Evolutionary conservation across 805 yeast species (phyloP).

Genomic region (Kodamaea restingae): DNA sequence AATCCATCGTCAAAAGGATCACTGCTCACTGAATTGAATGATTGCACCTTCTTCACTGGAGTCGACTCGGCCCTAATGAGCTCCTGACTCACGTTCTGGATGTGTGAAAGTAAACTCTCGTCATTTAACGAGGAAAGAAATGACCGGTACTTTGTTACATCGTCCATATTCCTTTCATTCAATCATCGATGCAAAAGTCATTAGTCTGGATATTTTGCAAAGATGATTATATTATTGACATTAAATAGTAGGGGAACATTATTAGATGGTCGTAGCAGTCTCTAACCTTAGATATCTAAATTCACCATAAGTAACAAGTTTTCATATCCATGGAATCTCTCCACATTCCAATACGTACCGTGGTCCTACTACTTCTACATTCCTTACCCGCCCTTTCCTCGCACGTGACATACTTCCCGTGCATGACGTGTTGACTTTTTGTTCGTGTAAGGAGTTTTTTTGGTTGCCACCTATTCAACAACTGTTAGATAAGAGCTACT

Average conservation of each 20-base stretch:
- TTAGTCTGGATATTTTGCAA: too few relatives aligned
- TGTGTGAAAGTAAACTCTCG: slow-evolving; percentile 19
- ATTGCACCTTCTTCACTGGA: slow-evolving; percentile 2
- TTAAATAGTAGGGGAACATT: too few relatives aligned
- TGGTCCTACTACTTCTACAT: too few relatives aligned
- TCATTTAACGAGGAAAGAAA: slow-evolving; percentile 22
- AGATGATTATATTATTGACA: too few relatives aligned
- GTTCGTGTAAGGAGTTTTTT: slow-evolving; percentile 4
- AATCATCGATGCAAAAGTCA: background rate
- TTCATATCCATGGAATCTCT: background rate
- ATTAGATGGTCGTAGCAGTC: too few relatives aligned
- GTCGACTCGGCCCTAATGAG: slow-evolving; percentile 8
- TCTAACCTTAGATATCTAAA: background rate
- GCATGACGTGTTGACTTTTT: slow-evolving; percentile 2
- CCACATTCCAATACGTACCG: too few relatives aligned
- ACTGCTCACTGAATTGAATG: slow-evolving; percentile 14
- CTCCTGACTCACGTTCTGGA: slow-evolving; percentile 11
- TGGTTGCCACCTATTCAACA: slow-evolving; percentile 3
- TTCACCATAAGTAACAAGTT: background rate
- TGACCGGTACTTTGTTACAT: slow-evolving; percentile 2
- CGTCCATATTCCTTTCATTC: background rate
- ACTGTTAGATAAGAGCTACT: background rate
- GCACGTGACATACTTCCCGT: background rate
- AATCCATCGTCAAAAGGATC: slow-evolving; percentile 26
- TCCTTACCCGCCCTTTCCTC: too few relatives aligned